Base-by-base conservation (phyloP, 192 early-diverging fungal genomes). In the Chytriomyces sp. region DNA sequence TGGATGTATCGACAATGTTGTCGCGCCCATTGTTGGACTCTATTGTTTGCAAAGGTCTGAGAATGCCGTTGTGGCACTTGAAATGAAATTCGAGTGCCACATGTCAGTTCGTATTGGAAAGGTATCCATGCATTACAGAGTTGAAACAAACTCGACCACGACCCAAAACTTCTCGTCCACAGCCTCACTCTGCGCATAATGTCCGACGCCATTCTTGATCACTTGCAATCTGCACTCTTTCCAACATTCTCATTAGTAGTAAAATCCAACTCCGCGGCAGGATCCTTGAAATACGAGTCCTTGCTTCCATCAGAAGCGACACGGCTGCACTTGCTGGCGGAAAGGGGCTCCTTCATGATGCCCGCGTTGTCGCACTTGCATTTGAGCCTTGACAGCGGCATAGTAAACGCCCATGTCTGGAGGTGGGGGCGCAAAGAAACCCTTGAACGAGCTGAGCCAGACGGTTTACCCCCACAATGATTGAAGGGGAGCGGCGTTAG, bases 281-380 rank as follows among this genome's bases (percentile, higher is more conserved):
- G 72, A 62, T 78, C 58, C 37, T 53, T 57, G 52, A 78, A 78
- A 57, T 76, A 68, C 1, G 77, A 70, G 39, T 78, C 77, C 33
- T 66, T 72, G 55, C 54, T 70, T n/a, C 76, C 44, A 73, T 75
- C 12, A 77, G 6, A 6, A 77, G 33, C 34, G 74, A 41, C 2
- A 75, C 54, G 5, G 63, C n/a, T n/a, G n/a, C n/a, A 39, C 57
- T 75, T 75, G 39, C 55, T 49, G 12, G 74, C 64, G n/a, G 64
- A 56, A 26, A 67, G 33, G 33, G 60, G 56, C 4, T 19, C 3
- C 3, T 65, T 59, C 39, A 75, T 49, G 26, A 69, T 39, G 31
- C 22, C 39, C 3, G 66, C 74, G 28, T 61, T 64, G 30, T 68
- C 41, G 40, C 66, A 69, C 22, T 75, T 59, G 31, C 64, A 75